Evolutionary conservation across 23 red algal genomes (phyloP), one percentile per base, ranked within the genome.

Genomic region (Agarophyton chilense): DNA sequence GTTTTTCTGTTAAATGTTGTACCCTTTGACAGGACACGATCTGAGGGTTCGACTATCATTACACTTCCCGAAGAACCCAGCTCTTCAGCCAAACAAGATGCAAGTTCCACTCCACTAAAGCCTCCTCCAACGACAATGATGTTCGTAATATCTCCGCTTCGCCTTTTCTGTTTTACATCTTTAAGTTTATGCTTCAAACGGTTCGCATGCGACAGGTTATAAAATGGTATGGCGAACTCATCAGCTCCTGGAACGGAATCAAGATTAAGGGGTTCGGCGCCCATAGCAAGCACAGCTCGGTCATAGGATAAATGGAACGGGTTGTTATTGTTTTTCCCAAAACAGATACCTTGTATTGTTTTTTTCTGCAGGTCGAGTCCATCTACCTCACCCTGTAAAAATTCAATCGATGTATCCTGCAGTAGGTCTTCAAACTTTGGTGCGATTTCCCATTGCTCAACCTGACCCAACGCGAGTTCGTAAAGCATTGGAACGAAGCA

Each of bases 401-500:
- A 92, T 14, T 82, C 54, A 50, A 99, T 83, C 21, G 64, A 60
- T 22, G 93, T 90, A 29, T 83, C 86, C 25, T 63, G 46, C 14
- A 99, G 83, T 28, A 99, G 52, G 25, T 91, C 83, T 13, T 60
- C 60, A 79, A 79, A 99, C 29, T 80, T 81, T 33, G 97, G 97
- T 26, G 97, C 97, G 16, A 99, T 91, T 86, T 99, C 89, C 97
- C 93, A 99, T 72, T 56, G 53, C 18, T 82, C 89, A 11, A 91
- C 83, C 35, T 94, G 80, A 21, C 93, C 93, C 45, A 86, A 38
- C 31, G 88, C 87, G 40, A 94, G 90, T 70, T 99, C 97, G 79
- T 99, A 99, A 12, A 99, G 78, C 83, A 99, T 88, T 10, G 97
- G 97, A 53, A 95, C 56, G 70, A 99, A 99, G 19, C 85, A 83